Conservation (phyloP, 2,329 filamentous ascomycete species). For the Diaporthe capsici region DNA sequence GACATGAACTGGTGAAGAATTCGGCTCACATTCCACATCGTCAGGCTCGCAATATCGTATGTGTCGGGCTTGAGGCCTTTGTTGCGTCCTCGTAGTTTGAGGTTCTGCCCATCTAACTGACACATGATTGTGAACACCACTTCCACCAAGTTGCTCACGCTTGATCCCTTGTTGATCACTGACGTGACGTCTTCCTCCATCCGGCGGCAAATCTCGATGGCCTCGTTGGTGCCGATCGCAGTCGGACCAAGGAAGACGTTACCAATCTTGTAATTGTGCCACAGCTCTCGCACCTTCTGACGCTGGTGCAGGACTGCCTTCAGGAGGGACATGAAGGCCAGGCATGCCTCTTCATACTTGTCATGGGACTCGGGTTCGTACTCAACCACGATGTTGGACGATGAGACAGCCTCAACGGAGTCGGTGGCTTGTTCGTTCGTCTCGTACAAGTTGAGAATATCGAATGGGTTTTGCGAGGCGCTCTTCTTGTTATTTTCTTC, state of each 20-base stretch:
- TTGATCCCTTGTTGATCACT: neutral
- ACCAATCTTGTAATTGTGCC: neutral
- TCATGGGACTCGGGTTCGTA: neutral
- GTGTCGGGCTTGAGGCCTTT: neutral
- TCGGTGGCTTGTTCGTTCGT: neutral
- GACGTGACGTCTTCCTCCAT: slow-evolving; percentile 3
- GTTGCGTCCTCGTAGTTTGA: neutral
- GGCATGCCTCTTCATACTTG: neutral
- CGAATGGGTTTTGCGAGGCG: neutral
- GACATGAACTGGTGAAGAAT: neutral
- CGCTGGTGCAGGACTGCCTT: neutral
- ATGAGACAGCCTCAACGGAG: neutral
- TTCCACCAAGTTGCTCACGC: neutral
- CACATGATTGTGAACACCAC: neutral
- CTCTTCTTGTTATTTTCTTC: neutral
- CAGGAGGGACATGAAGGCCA: neutral
- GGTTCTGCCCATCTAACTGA: neutral
- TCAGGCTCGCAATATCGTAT: neutral
- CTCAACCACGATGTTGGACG: neutral
- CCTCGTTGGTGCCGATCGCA: slow-evolving; percentile 1
- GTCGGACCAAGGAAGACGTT: neutral
- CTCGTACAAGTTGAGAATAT: slow-evolving; percentile 4
- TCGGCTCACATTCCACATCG: neutral
- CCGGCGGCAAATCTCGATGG: slow-evolving; percentile 8
- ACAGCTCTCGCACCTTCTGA: neutral